These are phyloP conservation scores for Codiaeum variegatum DNA, from an alignment of 441 rosid genomes.

Conservation along the genomic window DNA sequence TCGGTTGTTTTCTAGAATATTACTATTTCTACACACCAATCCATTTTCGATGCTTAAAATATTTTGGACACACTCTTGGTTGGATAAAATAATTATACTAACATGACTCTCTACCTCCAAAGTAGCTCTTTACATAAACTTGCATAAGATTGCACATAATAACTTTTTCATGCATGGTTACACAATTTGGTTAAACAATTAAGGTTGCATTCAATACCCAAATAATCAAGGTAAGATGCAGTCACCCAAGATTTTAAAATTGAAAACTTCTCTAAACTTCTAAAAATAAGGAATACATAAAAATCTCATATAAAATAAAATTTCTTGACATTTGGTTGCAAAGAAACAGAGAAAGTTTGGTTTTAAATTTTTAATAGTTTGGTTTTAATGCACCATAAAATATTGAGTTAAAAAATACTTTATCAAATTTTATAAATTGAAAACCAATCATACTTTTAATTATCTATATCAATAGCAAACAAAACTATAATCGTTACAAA, in stretches of 20 bases:
- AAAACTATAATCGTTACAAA: no score
- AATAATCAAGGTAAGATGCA: conserved; percentile 1
- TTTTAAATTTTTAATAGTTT: no score
- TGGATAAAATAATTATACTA: not conserved
- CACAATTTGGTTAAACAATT: not conserved
- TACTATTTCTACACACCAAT: not conserved
- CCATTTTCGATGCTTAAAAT: not conserved
- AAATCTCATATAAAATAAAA: not conserved
- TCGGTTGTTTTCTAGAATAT: not conserved
- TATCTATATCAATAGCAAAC: no score
- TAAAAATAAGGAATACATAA: not conserved
- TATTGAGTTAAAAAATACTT: no score
- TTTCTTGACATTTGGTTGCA: not conserved
- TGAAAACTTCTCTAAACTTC: not conserved
- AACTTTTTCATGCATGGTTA: not conserved
- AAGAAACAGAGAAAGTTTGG: not conserved
- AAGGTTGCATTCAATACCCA: not conserved
- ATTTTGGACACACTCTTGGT: not conserved
- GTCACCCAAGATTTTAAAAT: not conserved
- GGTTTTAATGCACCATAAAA: no score
- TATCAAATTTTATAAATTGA: no score
- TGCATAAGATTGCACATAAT: not conserved
- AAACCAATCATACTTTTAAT: no score
- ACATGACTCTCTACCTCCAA: not conserved
- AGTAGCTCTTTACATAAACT: not conserved